A percentile compares a stretch with the other conserved stretches of the same genome.
phyloP scores from a whole-genome alignment of 371 early-diverging fungal species.

The Chytridium lagenaria region DNA sequence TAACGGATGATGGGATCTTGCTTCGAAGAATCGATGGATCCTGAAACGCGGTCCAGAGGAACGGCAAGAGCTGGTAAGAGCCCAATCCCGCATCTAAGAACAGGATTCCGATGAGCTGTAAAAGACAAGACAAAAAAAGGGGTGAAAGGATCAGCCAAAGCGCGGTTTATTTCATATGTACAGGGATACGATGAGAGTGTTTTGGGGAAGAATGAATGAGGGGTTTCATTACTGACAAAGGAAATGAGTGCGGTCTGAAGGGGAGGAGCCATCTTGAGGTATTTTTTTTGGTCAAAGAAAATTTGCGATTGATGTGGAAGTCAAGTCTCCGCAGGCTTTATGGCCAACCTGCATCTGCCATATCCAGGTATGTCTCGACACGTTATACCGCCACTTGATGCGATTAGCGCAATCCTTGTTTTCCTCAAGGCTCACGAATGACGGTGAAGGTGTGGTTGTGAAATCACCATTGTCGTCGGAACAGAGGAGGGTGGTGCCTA shows the following conservation, averaged over 20 bases:
- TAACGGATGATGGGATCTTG: constrained; percentile 24
- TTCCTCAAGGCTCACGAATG: background rate
- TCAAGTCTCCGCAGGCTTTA: constrained; percentile 6
- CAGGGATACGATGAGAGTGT: too few species aligned
- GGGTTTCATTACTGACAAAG: constrained; percentile 1
- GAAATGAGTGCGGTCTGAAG: constrained; percentile 27
- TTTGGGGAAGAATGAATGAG: background rate
- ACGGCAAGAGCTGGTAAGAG: constrained; percentile 31
- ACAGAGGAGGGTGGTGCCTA: constrained; percentile 35
- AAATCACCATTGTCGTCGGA: constrained; percentile 29
- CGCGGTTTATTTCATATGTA: background rate
- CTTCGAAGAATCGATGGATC: constrained; percentile 29
- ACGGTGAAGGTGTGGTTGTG: background rate
- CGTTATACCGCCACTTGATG: constrained; percentile 29
- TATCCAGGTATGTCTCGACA: constrained; percentile 25
- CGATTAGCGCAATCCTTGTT: constrained; percentile 27
- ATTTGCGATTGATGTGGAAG: too few species aligned
- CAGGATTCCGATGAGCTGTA: constrained; percentile 26
- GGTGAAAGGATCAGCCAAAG: background rate
- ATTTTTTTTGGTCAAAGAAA: constrained; percentile 14
- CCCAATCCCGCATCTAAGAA: constrained; percentile 29
- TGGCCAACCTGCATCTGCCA: constrained; percentile 32
- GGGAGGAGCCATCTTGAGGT: constrained; percentile 26
- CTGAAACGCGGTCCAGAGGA: constrained; percentile 19
- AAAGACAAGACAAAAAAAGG: too few species aligned